phyloP scores from a whole-genome alignment of 495 filamentous ascomycete species.

The Penicillium dipodomyicola region DNA sequence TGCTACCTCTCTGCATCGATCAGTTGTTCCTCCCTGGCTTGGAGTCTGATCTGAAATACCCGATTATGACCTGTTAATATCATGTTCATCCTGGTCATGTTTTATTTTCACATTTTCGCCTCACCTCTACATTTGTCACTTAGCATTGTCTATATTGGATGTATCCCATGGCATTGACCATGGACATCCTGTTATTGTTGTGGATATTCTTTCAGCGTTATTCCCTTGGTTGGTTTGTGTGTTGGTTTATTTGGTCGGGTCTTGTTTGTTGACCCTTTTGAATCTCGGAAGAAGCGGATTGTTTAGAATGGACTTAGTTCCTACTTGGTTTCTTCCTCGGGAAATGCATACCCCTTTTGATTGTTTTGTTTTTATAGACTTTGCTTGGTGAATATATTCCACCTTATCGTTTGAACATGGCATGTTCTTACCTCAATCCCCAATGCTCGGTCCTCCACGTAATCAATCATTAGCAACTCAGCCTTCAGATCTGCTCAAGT shows the following conservation, averaged over 20 bases:
- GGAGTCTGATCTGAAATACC: conserved; percentile 23
- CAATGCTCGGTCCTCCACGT: too few species aligned
- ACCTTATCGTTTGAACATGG: neutral
- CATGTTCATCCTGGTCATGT: neutral
- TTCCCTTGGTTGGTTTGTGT: conserved; percentile 6
- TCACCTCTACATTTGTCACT: conserved; percentile 3
- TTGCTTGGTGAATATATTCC: neutral
- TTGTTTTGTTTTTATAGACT: conserved; percentile 1
- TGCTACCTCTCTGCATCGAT: conserved; percentile 14
- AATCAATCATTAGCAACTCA: neutral
- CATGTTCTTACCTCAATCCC: neutral
- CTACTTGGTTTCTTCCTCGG: conserved; percentile 4
- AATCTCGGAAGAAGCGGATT: neutral
- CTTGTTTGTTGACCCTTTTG: conserved; percentile 1
- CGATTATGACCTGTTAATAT: conserved; percentile 24
- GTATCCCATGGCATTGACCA: neutral
- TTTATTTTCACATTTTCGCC: conserved; percentile 1
- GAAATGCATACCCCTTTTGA: conserved; percentile 8
- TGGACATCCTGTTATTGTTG: conserved; percentile 2
- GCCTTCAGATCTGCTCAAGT: neutral
- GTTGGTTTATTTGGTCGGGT: conserved; percentile 8
- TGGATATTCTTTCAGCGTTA: conserved; percentile 3
- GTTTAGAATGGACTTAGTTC: neutral
- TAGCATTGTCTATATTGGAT: conserved; percentile 8
- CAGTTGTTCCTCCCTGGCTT: conserved; percentile 23